These are phyloP conservation scores for Solanum habrochaites DNA, from an alignment of 257 asterid species.

Conservation along the genomic window DNA sequence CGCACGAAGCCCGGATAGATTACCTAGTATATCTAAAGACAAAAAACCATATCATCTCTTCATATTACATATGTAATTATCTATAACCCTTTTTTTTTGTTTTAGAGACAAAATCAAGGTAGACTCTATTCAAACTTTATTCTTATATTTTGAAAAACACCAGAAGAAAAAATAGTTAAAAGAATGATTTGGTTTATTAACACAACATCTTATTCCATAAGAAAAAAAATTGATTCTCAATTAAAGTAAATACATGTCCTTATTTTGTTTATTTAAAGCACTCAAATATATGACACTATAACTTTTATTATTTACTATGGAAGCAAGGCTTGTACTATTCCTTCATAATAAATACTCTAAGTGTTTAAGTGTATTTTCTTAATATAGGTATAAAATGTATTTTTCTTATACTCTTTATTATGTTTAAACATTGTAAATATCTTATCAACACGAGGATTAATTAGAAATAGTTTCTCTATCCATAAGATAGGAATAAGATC, in stretches of 20 bases:
- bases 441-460: too few relatives aligned
- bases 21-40: too few relatives aligned
- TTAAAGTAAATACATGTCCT: background rate
- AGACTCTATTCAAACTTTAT: background rate
- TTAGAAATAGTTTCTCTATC: background rate
- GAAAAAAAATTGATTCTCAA: background rate
- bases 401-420: too few relatives aligned
- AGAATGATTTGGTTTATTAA: background rate
- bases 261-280: background rate
- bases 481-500: background rate
- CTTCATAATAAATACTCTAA: background rate
- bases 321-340: background rate
- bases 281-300: background rate
- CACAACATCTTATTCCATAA: background rate
- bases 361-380: too few relatives aligned
- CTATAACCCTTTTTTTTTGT: too few relatives aligned
- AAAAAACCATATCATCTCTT: too few relatives aligned
- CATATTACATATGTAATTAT: too few relatives aligned
- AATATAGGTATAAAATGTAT: too few relatives aligned
- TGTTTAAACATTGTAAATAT: too few relatives aligned
- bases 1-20: rapidly evolving
- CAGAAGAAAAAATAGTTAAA: background rate
- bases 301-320: background rate
- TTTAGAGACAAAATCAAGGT: background rate
- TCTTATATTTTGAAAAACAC: background rate